Percentiles rank a stretch among this genome's conserved stretches.
phyloP scores from a whole-genome alignment of 169 alveolate genomes.

The Blepharisma undulans region DNA sequence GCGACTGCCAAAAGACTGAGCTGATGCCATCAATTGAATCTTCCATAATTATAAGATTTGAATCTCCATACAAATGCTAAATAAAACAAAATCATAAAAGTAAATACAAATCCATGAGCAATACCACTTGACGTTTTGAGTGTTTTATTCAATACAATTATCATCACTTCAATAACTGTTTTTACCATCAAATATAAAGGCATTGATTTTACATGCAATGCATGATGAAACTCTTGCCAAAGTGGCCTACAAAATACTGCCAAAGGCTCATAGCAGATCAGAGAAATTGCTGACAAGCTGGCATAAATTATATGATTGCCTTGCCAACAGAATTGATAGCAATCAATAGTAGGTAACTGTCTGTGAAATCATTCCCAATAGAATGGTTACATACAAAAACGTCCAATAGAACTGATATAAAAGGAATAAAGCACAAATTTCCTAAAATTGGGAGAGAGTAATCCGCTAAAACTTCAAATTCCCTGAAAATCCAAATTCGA shows the following conservation, averaged over 20 bases:
- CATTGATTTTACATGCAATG: not conserved
- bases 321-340: conserved; percentile 29
- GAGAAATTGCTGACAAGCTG: not conserved
- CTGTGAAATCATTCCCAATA: conserved; percentile 3
- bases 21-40: not conserved
- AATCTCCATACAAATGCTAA: not conserved
- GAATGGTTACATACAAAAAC: not conserved
- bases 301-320: not conserved
- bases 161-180: not conserved
- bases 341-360: not conserved
- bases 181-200: not conserved
- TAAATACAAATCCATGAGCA: not conserved
- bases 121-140: not conserved
- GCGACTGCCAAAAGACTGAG: not conserved
- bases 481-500: not conserved
- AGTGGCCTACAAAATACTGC: conserved; percentile 1
- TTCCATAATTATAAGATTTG: conserved; percentile 15
- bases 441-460: conserved; percentile 15
- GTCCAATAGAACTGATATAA: not conserved
- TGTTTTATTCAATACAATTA: not conserved
- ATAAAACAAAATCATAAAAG: not conserved
- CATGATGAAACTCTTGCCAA: conserved; percentile 19
- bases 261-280: not conserved
- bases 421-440: not conserved
- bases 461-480: not conserved